phyloP scores from a whole-genome alignment of 495 filamentous ascomycete species.

The Cercophora sp. region DNA sequence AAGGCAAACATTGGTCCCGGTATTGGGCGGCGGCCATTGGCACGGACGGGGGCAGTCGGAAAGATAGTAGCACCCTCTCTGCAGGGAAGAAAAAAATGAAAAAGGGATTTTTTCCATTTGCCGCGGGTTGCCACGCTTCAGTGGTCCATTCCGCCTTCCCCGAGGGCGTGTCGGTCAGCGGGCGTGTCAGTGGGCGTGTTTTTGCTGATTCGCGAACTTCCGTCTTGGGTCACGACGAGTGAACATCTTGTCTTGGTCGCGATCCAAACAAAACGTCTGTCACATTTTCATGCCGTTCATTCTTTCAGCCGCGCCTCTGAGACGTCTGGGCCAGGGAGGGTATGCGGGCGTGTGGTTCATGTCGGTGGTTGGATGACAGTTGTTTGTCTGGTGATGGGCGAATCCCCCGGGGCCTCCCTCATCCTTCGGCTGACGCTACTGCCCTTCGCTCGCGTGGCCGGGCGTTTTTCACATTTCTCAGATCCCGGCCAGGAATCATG shows the following conservation, averaged over 20 bases:
- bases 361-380: neutral
- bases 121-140: too few relatives aligned
- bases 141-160: too few relatives aligned
- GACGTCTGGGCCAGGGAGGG: neutral
- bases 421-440: neutral
- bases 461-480: neutral
- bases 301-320: neutral
- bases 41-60: too few relatives aligned
- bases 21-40: too few relatives aligned
- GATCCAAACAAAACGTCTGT: neutral
- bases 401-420: too few relatives aligned
- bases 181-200: too few relatives aligned
- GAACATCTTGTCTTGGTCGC: neutral
- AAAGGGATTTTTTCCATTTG: too few relatives aligned
- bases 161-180: too few relatives aligned
- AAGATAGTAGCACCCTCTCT: too few relatives aligned
- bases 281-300: neutral
- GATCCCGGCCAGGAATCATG: neutral
- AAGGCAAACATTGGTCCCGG: too few relatives aligned
- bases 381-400: too few relatives aligned
- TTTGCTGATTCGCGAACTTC: neutral
- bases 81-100: too few relatives aligned
- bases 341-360: neutral
- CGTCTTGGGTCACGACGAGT: neutral
- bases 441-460: constrained; percentile 11